Percentiles rank a stretch among this genome's conserved stretches.
phyloP scores from a whole-genome alignment of 2,329 filamentous ascomycete genomes.

The Phaeosphaeria sp. region DNA sequence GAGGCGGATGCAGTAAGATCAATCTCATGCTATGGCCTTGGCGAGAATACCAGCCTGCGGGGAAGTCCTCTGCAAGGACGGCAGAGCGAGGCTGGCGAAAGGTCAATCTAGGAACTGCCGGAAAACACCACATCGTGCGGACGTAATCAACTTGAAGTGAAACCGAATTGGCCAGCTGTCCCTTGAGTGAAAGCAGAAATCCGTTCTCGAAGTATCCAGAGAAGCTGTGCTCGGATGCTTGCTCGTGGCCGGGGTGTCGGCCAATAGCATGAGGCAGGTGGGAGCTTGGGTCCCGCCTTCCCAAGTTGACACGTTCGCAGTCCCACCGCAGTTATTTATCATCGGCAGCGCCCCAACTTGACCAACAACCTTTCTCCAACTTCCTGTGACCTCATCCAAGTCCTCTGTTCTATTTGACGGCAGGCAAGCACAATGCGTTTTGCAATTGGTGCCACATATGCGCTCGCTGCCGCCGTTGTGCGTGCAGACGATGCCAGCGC shows the following conservation, averaged over 20 bases:
- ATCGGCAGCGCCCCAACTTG: constrained; percentile 27
- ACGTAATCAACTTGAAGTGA: neutral
- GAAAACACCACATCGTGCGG: neutral
- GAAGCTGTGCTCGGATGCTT: constrained; percentile 16
- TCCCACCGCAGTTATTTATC: constrained; percentile 33
- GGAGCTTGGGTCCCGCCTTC: constrained; percentile 19
- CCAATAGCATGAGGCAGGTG: constrained; percentile 4
- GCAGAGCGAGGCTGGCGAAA: neutral
- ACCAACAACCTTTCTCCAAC: constrained; percentile 19
- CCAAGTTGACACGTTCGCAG: constrained; percentile 29
- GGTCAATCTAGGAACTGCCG: constrained; percentile 1
- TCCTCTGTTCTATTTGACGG: constrained; percentile 39
- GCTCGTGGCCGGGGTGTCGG: neutral
- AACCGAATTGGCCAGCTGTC: constrained; percentile 30
- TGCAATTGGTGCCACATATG: constrained; percentile 73
- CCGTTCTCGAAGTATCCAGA: constrained; percentile 30
- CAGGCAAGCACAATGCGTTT: constrained; percentile 59
- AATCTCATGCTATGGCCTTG: neutral
- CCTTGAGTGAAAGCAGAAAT: constrained; percentile 10
- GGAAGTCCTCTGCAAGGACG: constrained; percentile 3
- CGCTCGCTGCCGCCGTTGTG: constrained; percentile 75
- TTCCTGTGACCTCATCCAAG: constrained; percentile 23
- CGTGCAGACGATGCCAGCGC: constrained; percentile 65
- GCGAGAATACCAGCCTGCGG: constrained; percentile 1
- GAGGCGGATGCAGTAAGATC: neutral